phyloP scores from a whole-genome alignment of 176 grass and related monocot genomes.

The Carex myosuroides region DNA sequence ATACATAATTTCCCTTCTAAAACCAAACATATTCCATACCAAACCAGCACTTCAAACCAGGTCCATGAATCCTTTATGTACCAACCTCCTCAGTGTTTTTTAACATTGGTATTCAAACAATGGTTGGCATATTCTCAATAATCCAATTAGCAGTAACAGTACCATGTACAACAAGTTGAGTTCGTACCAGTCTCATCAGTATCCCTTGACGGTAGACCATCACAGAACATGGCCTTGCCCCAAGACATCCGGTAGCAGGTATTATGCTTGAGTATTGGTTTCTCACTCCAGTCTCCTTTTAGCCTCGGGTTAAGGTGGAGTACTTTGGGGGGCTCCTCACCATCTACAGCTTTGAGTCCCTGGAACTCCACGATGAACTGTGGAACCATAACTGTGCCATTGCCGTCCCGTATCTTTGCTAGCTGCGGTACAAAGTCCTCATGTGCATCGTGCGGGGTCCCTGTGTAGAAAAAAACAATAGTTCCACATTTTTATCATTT shows the following conservation, averaged over 20 bases:
- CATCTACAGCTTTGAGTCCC: conserved; percentile 49
- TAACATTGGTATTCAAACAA: not conserved
- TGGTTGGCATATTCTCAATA: not conserved
- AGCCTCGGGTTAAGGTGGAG: conserved; percentile 83
- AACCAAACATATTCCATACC: not conserved
- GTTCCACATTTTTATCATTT: not conserved
- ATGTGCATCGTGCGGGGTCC: conserved; percentile 37
- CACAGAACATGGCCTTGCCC: conserved; percentile 81
- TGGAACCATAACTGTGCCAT: conserved; percentile 76
- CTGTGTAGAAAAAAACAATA: not conserved
- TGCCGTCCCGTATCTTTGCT: conserved; percentile 34
- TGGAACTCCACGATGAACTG: conserved; percentile 86
- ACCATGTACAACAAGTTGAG: not conserved
- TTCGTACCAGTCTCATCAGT: conserved; percentile 46
- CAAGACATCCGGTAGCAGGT: conserved; percentile 91
- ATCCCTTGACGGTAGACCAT: conserved; percentile 34
- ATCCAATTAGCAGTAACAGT: not conserved
- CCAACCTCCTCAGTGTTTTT: not conserved
- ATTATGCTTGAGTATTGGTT: conserved; percentile 76
- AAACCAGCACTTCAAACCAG: not conserved
- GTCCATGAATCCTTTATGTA: not conserved
- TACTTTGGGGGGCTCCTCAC: conserved; percentile 87
- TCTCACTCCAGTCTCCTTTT: conserved; percentile 72
- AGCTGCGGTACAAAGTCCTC: conserved; percentile 56
- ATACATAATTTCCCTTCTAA: not conserved